Base-by-base conservation (phyloP, 192 early-diverging fungal species). In the Umbelopsis sp. region DNA sequence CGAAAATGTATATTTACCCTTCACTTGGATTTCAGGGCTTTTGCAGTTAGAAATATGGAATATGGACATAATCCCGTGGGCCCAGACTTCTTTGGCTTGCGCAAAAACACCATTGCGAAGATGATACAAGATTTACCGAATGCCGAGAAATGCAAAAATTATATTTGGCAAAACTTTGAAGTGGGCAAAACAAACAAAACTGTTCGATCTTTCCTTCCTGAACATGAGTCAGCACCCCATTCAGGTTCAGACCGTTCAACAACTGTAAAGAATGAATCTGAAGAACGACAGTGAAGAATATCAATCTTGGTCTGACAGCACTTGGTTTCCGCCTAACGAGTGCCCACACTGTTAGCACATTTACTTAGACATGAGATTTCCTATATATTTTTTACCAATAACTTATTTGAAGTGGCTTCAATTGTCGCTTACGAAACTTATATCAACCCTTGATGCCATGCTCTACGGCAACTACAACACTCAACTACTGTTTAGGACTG, bases 71-170 rank as follows among this genome's bases (percentile, higher is more conserved):
- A 90, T 33, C 90, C 91, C 0, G 91, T 90, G 2, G 95, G 96
- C 9, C 94, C 95, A 3, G 96, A 97, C 67, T 95, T 91, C 70
- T 97, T 94, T 84, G 96, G 96, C 1, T 90, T 97, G 49, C 87
- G 92, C 16, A 88, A 94, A 65, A 90, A 90, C 10, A 95, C 93
- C 6, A 91, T 97, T 61, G 84, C 87, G 20, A 92, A 90, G 71
- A 89, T 94, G 86, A 93, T 97, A 46, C 96, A 97, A 77, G 94
- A 94, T 68, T 77, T 97, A 45, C 94, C 94, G 1, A 87, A 89
- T 47, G 92, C 88, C 11, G 81, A 86, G 2, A 81, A 82, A 61
- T 96, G 94, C 81, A 82, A 85, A 51, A 85, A 88, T 55, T 97
- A 95, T 70, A 79, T 88, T 22, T 81, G 81, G 80, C 90, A 92